Percentiles rank a stretch among this genome's conserved stretches.
Conservation (phyloP, 495 filamentous ascomycete species). For the Podospora conica region DNA sequence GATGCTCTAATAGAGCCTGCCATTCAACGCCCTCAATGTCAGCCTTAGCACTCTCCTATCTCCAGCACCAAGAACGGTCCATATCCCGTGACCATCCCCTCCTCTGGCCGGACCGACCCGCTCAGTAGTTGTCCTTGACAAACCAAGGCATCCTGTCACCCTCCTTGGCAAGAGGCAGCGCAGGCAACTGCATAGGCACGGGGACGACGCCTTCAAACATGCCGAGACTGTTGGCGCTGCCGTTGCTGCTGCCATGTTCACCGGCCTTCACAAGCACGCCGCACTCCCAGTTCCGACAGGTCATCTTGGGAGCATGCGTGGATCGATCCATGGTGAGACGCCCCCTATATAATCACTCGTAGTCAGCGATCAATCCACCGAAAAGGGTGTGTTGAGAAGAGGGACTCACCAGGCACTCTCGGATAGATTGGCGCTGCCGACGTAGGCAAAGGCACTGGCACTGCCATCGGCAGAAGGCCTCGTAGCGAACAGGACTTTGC, state of each 20-base stretch:
- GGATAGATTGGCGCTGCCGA: conserved; percentile 88
- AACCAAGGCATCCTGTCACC: neutral
- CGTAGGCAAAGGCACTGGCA: conserved; percentile 60
- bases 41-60: neutral
- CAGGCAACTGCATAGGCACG: neutral
- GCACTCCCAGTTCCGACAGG: conserved; percentile 93
- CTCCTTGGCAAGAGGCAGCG: neutral
- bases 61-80: neutral
- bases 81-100: neutral
- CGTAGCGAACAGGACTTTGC: conserved; percentile 71
- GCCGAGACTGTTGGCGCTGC: neutral
- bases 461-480: conserved; percentile 21
- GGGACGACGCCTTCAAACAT: neutral
- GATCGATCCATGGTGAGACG: conserved; percentile 60
- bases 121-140: neutral
- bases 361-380: neutral
- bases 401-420: conserved; percentile 79
- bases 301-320: conserved; percentile 63
- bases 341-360: conserved; percentile 13
- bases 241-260: neutral
- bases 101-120: no score
- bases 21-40: neutral
- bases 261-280: conserved; percentile 65
- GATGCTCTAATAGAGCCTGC: neutral
- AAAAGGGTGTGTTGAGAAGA: neutral